Evolutionary conservation across 805 yeast genomes (phyloP), one percentile per base, ranked within the genome.

Genomic region (Saccharomycopsis javanensis): DNA sequence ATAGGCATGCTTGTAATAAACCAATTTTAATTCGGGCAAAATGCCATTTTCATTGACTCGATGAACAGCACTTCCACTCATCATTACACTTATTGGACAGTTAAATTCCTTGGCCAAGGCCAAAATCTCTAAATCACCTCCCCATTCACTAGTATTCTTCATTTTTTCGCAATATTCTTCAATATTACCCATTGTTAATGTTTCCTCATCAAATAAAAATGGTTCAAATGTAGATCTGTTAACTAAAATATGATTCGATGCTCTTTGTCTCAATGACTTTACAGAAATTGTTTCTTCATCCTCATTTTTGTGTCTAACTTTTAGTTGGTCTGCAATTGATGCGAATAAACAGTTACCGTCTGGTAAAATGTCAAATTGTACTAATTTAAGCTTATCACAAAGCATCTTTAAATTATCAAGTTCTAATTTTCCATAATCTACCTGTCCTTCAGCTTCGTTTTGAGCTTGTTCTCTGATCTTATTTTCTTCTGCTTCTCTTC

Each of bases 301-400:
- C 5, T 69, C 61, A 2, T 66, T 70, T 8, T 42, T 11, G 31
- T 80, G 88, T 23, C 96, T 78, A 3, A 65, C 57, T 51, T 66
- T 62, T 60, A 92, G 70, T 66, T 92, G 98, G 67, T 92, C 96
- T 23, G 83, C 75, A 18, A 92, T 77, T 0, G 96, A 85, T 3
- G 92, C 87, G 73, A 89, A 94, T 33, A 92, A 72, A 75, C 99
- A 94, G 68, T 92, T 92, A 0, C 98, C 99, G 69, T 92, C 98
- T 0, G 98, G 96, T 59, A 77, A 74, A 51, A 90, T 86, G 62
- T 90, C 96, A 60, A 75, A 70, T 62, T 84, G 82, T 20, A 61
- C 65, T n/a, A 88, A 71, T 4, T 75, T 71, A 33, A 77, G 72
- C 27, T 77, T 56, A 1, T 66, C 63, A 60, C 94, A 79, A 28